phyloP scores from a whole-genome alignment of 1,284 basidiomycete species.

The Rhodotorula sp. region DNA sequence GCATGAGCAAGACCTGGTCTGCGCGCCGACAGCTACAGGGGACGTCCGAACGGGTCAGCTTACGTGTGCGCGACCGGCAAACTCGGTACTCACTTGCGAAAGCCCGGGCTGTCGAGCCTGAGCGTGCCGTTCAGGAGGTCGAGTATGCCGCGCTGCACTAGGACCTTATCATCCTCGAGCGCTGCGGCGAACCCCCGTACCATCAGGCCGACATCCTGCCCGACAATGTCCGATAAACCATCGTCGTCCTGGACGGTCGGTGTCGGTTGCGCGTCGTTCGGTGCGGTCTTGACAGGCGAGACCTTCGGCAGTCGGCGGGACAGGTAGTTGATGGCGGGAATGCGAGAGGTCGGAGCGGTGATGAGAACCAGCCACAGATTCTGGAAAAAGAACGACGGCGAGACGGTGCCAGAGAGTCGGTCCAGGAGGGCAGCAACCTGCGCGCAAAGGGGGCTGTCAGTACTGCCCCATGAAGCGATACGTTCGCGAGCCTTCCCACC shows the following conservation, averaged over 20 bases:
- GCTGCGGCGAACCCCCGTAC: conserved; percentile 85
- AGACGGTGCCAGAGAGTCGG: conserved; percentile 75
- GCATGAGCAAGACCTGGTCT: conserved; percentile 45
- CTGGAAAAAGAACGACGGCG: conserved; percentile 86
- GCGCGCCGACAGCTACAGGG: conserved; percentile 28
- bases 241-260: not conserved
- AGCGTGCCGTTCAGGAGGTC: conserved; percentile 77
- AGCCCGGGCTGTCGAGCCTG: conserved; percentile 67
- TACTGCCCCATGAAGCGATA: too few species aligned
- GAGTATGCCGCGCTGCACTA: conserved; percentile 77
- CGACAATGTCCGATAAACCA: conserved; percentile 66
- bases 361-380: conserved; percentile 93
- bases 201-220: conserved; percentile 85
- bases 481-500: conserved; percentile 52
- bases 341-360: conserved; percentile 80
- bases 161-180: conserved; percentile 82
- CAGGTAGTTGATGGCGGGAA: conserved; percentile 84
- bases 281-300: not conserved
- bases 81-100: conserved; percentile 67
- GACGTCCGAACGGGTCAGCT: not conserved
- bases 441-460: not conserved
- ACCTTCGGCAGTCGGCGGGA: conserved; percentile 67
- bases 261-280: not conserved
- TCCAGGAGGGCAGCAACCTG: conserved; percentile 83
- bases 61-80: conserved; percentile 41